These are phyloP conservation scores for Aureobasidium sp. DNA, from an alignment of 2,329 filamentous ascomycete genomes.

Conservation along the genomic window DNA sequence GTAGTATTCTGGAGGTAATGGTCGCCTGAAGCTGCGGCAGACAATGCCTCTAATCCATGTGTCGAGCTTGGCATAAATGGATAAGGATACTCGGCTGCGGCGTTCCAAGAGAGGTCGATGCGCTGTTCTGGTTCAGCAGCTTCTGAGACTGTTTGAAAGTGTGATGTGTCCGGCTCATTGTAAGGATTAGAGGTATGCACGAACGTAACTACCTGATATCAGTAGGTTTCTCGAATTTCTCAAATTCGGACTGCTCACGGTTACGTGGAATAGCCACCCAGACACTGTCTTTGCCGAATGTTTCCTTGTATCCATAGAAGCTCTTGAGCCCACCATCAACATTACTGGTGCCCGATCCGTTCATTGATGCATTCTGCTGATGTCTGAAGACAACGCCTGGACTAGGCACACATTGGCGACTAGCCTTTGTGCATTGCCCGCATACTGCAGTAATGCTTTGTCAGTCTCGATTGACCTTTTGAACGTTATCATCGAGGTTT, in stretches of 20 bases:
- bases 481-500: not conserved
- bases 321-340: conserved; percentile 46
- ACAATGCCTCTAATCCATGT: conserved; percentile 49
- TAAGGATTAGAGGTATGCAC: conserved; percentile 57
- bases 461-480: not conserved
- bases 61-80: conserved; percentile 23
- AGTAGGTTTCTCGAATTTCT: not conserved
- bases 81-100: not conserved
- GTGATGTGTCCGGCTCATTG: conserved; percentile 36
- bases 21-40: conserved; percentile 43
- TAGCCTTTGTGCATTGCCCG: conserved; percentile 54
- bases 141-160: not conserved
- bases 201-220: conserved; percentile 46
- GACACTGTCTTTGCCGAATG: conserved; percentile 53
- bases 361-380: conserved; percentile 64
- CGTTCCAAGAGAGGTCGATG: not conserved
- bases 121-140: not conserved
- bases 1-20: conserved; percentile 21
- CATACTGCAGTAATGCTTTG: conserved; percentile 30
- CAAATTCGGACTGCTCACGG: conserved; percentile 32
- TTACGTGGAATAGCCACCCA: conserved; percentile 57
- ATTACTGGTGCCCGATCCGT: conserved; percentile 40
- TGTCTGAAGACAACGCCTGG: conserved; percentile 61
- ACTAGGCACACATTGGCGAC: conserved; percentile 53
- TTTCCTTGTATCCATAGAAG: conserved; percentile 62